Conservation (phyloP, 306 rosid genomes). For the Cajanus cajan region DNA sequence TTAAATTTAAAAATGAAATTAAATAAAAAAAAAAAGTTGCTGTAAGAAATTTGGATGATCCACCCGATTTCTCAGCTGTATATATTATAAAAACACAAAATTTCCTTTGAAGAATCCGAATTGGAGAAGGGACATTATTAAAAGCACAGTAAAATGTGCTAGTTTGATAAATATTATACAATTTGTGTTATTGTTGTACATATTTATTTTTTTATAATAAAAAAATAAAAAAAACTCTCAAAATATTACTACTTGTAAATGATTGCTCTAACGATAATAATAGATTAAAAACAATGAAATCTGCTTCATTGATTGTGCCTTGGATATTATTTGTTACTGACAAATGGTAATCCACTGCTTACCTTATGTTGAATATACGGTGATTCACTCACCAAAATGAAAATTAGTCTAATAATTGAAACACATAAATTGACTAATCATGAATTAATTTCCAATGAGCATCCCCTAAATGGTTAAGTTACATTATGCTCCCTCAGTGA, state of each 20-base stretch:
- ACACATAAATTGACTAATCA: slow-evolving; percentile 1
- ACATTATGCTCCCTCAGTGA: not conserved
- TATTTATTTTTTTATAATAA: too few species aligned
- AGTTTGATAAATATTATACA: too few species aligned
- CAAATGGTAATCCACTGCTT: not conserved
- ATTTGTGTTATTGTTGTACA: too few species aligned
- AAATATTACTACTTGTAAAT: not conserved
- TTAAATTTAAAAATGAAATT: too few species aligned
- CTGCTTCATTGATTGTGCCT: not conserved
- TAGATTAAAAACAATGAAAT: not conserved
- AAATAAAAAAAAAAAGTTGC: too few species aligned
- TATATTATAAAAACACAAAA: too few species aligned
- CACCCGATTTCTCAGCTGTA: too few species aligned
- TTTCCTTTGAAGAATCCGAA: too few species aligned
- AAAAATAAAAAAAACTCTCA: too few species aligned
- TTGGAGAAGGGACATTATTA: too few species aligned
- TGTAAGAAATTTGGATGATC: too few species aligned
- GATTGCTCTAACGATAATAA: not conserved
- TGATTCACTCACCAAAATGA: not conserved
- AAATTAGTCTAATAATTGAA: not conserved
- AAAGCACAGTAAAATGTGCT: too few species aligned
- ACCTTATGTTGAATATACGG: not conserved
- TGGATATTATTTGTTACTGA: not conserved
- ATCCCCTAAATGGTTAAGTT: slow-evolving; percentile 14
- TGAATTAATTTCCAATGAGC: not conserved